Conservation (phyloP, 768 basidiomycete species). For the Daedalea quercina region DNA sequence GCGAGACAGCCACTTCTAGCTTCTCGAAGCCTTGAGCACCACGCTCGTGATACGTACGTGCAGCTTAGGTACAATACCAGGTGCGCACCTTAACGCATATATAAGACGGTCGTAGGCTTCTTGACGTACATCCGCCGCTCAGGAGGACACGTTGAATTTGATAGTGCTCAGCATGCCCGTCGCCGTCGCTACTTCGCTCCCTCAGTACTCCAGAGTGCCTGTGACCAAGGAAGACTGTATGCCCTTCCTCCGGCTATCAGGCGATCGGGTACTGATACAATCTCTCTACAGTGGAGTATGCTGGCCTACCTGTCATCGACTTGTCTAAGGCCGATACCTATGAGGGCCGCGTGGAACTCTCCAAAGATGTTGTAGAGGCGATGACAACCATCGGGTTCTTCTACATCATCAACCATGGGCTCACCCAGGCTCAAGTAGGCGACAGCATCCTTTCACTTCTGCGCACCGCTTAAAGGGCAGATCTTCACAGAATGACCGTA, state of each 20-base stretch:
- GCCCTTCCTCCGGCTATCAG: constrained; percentile 7
- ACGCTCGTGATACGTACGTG: no score
- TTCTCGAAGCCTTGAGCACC: no score
- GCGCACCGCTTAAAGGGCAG: not conserved
- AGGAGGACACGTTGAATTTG: not conserved
- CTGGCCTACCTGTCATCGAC: constrained; percentile 25
- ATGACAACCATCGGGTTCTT: constrained; percentile 25
- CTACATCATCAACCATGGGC: constrained; percentile 27
- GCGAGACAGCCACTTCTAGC: no score
- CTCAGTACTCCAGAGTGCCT: constrained; percentile 32
- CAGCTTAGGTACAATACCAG: no score
- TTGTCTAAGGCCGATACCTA: constrained; percentile 19
- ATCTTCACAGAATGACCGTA: constrained; percentile 22
- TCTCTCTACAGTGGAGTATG: constrained; percentile 24
- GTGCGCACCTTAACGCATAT: no score
- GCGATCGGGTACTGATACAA: not conserved
- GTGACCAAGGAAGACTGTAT: constrained; percentile 28
- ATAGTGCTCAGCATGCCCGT: constrained; percentile 13
- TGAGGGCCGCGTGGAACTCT: constrained; percentile 22
- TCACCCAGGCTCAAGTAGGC: constrained; percentile 18
- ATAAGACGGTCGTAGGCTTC: no score
- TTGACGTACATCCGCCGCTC: not conserved
- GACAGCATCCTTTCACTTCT: not conserved
- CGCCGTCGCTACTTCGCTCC: constrained; percentile 24
- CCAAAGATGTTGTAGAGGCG: constrained; percentile 19